These are phyloP conservation scores for Lachnellula cervina DNA, from an alignment of 2,329 filamentous ascomycete genomes.

Conservation along the genomic window DNA sequence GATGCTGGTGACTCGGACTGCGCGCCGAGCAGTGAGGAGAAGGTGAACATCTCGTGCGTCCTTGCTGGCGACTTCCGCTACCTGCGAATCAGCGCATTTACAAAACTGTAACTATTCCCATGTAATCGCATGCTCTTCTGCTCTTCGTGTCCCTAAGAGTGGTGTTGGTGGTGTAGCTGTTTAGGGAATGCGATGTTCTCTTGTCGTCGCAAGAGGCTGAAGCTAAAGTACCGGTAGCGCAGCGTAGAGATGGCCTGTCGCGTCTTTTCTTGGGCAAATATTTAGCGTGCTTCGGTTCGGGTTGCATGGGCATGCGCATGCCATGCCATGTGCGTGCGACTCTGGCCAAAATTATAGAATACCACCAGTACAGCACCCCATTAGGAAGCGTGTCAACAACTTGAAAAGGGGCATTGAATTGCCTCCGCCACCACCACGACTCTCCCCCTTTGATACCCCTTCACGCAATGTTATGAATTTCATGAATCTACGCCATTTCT, in stretches of 20 bases:
- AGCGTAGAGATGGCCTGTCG: not conserved
- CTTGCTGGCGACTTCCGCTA: not conserved
- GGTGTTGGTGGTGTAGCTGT: not conserved
- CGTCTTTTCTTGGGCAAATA: not conserved
- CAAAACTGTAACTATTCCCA: not conserved
- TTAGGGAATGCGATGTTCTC: not conserved
- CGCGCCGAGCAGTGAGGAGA: constrained; percentile 86
- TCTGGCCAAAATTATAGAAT: not conserved
- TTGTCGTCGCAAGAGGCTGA: not conserved
- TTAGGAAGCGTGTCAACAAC: constrained; percentile 23
- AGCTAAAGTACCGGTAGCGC: not conserved
- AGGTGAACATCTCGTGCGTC: constrained; percentile 75
- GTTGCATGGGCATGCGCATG: not conserved
- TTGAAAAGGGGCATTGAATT: not conserved
- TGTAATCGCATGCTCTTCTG: not conserved
- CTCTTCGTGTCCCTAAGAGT: not conserved
- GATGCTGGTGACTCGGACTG: constrained; percentile 82
- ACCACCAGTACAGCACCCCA: not conserved
- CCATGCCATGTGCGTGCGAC: not conserved
- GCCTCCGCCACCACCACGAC: not conserved
- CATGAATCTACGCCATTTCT: too few species aligned
- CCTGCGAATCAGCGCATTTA: constrained; percentile 12
- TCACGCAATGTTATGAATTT: too few species aligned
- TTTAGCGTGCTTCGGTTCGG: not conserved
- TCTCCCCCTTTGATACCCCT: not conserved